Percentiles rank a stretch among this genome's conserved stretches.
phyloP scores from a whole-genome alignment of 331 rosid genomes.

The Acacia concinna region DNA sequence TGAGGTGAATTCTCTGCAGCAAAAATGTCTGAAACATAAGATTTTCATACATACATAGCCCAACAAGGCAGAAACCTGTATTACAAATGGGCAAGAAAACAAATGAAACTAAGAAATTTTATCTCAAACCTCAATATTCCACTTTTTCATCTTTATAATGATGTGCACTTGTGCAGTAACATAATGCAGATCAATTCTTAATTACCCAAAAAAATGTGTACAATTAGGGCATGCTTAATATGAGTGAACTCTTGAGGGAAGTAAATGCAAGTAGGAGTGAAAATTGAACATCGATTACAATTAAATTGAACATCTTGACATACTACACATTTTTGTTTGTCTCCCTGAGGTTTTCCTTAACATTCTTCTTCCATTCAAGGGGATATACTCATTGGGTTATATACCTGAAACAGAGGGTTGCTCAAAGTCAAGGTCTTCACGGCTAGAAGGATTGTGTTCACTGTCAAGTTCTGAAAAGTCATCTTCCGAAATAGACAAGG shows the following conservation, averaged over 20 bases:
- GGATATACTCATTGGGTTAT: background rate
- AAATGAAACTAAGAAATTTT: slow-evolving; percentile 21
- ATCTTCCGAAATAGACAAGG: slow-evolving; percentile 20
- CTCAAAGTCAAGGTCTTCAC: background rate
- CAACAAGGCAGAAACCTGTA: slow-evolving; percentile 12
- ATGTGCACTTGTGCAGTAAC: slow-evolving; percentile 25
- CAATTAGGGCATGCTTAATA: background rate
- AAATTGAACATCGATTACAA: slow-evolving; percentile 27
- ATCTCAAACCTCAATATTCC: background rate
- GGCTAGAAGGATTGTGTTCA: slow-evolving; percentile 18
- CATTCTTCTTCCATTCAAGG: background rate
- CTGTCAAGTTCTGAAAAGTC: slow-evolving; percentile 16
- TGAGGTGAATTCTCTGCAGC: slow-evolving; percentile 50
- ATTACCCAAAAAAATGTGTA: background rate
- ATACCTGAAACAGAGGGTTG: slow-evolving; percentile 41
- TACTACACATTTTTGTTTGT: background rate
- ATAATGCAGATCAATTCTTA: background rate
- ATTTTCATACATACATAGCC: slow-evolving; percentile 14
- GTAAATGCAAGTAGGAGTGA: slow-evolving; percentile 13
- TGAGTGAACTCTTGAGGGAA: background rate
- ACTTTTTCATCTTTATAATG: slow-evolving; percentile 11
- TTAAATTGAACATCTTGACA: background rate
- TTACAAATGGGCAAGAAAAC: background rate
- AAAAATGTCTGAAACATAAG: slow-evolving; percentile 29
- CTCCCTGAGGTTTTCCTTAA: background rate